These are phyloP conservation scores for Aspergillus steynii DNA, from an alignment of 495 filamentous ascomycete genomes.

Conservation along the genomic window DNA sequence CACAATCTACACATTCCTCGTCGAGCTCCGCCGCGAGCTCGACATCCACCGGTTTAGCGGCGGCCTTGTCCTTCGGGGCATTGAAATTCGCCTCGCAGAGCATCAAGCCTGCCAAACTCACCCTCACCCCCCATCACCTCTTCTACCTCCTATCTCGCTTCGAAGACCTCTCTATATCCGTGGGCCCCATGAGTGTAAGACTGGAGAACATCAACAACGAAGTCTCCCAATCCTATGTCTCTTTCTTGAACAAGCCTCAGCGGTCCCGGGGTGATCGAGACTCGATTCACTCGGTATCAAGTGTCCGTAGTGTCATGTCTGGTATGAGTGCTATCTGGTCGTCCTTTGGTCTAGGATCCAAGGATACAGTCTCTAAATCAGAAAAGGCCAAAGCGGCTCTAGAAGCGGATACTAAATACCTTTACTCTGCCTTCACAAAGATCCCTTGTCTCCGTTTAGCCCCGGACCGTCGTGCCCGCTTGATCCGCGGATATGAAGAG, in stretches of 20 bases:
- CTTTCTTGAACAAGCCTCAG: slow-evolving; percentile 82
- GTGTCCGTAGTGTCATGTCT: slow-evolving; percentile 95
- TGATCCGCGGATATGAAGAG: slow-evolving; percentile 93
- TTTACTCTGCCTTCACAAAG: slow-evolving; percentile 98
- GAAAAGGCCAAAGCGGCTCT: slow-evolving; percentile 85
- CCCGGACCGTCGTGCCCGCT: slow-evolving; percentile 82
- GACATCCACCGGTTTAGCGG: slow-evolving; percentile 70
- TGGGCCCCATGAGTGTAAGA: slow-evolving; percentile 94
- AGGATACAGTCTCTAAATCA: slow-evolving; percentile 71
- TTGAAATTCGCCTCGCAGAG: slow-evolving; percentile 80
- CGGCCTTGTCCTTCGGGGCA: slow-evolving; percentile 81
- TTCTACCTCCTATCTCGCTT: slow-evolving; percentile 95
- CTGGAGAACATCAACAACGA: slow-evolving; percentile 93
- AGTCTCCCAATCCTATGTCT: slow-evolving; percentile 86
- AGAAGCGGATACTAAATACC: slow-evolving; percentile 85
- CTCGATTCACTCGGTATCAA: slow-evolving; percentile 93
- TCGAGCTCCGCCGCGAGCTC: slow-evolving; percentile 53
- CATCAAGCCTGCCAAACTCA: slow-evolving; percentile 86
- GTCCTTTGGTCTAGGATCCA: slow-evolving; percentile 74
- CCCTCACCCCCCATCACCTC: slow-evolving; percentile 94
- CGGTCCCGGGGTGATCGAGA: slow-evolving; percentile 74
- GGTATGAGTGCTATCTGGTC: slow-evolving; percentile 92
- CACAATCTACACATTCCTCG: slow-evolving; percentile 51
- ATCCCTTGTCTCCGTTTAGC: slow-evolving; percentile 87
- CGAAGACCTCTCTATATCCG: slow-evolving; percentile 83